phyloP scores from a whole-genome alignment of 2,329 filamentous ascomycete species.

The Knufia fluminis region DNA sequence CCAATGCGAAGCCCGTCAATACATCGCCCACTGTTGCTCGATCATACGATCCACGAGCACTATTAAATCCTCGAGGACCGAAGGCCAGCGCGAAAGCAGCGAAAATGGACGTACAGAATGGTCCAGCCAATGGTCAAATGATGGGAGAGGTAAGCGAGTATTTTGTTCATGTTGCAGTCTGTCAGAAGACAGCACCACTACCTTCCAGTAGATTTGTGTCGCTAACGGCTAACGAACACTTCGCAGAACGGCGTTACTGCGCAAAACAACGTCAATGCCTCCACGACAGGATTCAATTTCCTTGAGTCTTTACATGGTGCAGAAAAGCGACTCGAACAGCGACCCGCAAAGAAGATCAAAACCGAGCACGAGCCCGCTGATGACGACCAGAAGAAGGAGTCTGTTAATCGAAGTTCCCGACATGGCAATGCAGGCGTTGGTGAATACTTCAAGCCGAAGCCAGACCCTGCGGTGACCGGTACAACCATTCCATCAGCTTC shows the following conservation, averaged over 20 bases:
- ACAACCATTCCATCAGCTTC: conserved; percentile 43
- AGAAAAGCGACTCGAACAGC: conserved; percentile 56
- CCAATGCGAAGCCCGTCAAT: neutral
- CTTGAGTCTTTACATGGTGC: conserved; percentile 25
- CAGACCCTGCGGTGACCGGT: conserved; percentile 38
- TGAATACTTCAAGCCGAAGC: conserved; percentile 56
- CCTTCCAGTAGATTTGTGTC: neutral
- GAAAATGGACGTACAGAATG: neutral
- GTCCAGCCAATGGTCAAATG: neutral
- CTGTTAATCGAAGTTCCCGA: conserved; percentile 28
- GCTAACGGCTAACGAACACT: neutral
- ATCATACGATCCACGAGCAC: conserved; percentile 15
- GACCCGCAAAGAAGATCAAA: conserved; percentile 31
- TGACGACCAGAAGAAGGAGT: conserved; percentile 25
- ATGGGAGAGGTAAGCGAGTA: neutral
- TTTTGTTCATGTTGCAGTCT: neutral
- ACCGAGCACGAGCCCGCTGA: conserved; percentile 25
- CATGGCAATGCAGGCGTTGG: conserved; percentile 48
- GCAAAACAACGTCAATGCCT: conserved; percentile 46
- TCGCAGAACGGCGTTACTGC: neutral
- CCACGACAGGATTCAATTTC: conserved; percentile 52
- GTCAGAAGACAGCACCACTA: neutral
- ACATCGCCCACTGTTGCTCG: neutral
- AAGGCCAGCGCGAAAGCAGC: conserved; percentile 1
- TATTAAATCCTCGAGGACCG: conserved; percentile 19